Percentiles rank a stretch among this genome's conserved stretches.
phyloP scores from a whole-genome alignment of 331 rosid genomes.

The Erythrophleum ivorense region DNA sequence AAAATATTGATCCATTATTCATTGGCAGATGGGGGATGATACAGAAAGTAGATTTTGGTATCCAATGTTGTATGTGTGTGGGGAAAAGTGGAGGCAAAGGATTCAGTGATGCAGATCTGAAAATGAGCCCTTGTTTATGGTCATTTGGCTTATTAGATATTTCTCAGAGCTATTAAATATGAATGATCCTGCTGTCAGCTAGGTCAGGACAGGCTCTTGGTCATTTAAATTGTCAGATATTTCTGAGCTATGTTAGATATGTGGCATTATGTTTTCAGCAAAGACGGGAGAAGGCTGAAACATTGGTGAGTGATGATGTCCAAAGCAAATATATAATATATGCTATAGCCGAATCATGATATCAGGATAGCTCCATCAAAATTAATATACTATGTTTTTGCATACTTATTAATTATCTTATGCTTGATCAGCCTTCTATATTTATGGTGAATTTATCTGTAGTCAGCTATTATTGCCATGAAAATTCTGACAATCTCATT shows the following conservation, averaged over 20 bases:
- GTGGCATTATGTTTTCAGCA: constrained; percentile 20
- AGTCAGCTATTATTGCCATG: constrained; percentile 13
- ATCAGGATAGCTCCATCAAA: background rate
- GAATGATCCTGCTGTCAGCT: constrained; percentile 17
- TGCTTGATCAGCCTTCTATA: constrained; percentile 1
- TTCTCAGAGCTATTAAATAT: constrained; percentile 13
- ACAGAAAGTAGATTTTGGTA: constrained; percentile 20
- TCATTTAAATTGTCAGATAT: constrained; percentile 18
- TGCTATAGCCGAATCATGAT: constrained; percentile 23
- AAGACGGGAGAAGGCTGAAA: constrained; percentile 23
- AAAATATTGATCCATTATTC: constrained; percentile 5
- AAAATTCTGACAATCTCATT: background rate
- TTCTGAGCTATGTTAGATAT: constrained; percentile 1
- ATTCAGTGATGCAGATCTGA: constrained; percentile 10
- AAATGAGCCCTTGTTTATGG: constrained; percentile 6
- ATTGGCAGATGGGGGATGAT: constrained; percentile 9
- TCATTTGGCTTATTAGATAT: constrained; percentile 7
- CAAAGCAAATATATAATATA: background rate
- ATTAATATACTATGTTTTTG: background rate
- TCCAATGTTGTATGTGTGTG: constrained; percentile 5
- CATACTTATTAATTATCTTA: background rate
- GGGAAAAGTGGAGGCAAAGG: constrained; percentile 32
- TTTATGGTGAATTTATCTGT: background rate
- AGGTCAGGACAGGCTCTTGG: background rate
- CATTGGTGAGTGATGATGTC: background rate